phyloP scores from a whole-genome alignment of 2,329 filamentous ascomycete genomes.

The Penicillium sp. region DNA sequence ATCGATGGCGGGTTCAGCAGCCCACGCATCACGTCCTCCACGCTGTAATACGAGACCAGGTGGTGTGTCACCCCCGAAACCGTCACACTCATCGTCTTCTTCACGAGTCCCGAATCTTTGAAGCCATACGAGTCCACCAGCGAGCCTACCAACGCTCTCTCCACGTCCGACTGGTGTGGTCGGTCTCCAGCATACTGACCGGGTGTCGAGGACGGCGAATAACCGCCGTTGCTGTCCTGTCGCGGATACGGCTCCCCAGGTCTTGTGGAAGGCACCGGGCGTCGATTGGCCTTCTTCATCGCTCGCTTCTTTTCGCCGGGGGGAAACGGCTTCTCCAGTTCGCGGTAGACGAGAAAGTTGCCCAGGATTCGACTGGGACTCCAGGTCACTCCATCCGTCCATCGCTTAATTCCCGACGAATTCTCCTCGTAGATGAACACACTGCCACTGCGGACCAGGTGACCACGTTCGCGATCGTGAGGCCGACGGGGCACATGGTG shows the following conservation, averaged over 20 bases:
- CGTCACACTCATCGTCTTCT: conserved; percentile 82
- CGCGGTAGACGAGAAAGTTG: conserved; percentile 78
- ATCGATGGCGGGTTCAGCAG: conserved; percentile 51
- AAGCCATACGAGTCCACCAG: conserved; percentile 81
- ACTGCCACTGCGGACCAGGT: conserved; percentile 72
- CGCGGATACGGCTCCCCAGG: conserved; percentile 48
- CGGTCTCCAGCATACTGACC: too few species aligned
- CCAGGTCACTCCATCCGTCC: conserved; percentile 88
- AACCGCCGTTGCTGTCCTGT: conserved; percentile 31
- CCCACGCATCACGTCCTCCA: conserved; percentile 65
- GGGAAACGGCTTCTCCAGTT: conserved; percentile 67
- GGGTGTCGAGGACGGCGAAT: conserved; percentile 34
- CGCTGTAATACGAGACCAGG: conserved; percentile 77
- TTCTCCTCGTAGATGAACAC: conserved; percentile 90
- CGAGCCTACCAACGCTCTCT: conserved; percentile 64
- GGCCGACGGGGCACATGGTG: conserved; percentile 75
- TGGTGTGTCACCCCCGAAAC: conserved; percentile 70
- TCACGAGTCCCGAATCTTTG: conserved; percentile 71
- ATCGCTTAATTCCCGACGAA: conserved; percentile 81
- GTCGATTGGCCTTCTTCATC: conserved; percentile 57
- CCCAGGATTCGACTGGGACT: conserved; percentile 77
- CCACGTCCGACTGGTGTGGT: conserved; percentile 39
- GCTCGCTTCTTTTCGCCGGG: conserved; percentile 79
- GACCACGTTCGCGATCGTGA: conserved; percentile 70
- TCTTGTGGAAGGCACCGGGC: conserved; percentile 37